Evolutionary conservation across 1,284 basidiomycete genomes (phyloP).

Genomic region (Apiotrichum montevideense): DNA sequence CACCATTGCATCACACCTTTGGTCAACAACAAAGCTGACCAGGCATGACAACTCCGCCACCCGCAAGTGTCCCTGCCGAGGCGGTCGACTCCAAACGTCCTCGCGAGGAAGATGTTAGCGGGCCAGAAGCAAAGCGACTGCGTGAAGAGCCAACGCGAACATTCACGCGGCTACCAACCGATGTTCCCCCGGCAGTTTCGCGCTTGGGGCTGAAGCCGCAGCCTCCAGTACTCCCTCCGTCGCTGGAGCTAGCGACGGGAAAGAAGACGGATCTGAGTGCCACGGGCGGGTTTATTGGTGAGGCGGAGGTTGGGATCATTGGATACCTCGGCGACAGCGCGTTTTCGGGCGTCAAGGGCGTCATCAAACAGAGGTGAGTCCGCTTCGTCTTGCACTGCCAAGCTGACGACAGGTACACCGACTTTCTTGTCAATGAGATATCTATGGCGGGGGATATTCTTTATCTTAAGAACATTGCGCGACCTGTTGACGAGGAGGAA

Average conservation of each 20-base stretch:
- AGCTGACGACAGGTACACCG: conserved; percentile 67
- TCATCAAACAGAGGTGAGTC: conserved; percentile 85
- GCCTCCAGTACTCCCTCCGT: conserved; percentile 32
- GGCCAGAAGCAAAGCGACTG: not conserved
- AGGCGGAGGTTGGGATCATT: conserved; percentile 83
- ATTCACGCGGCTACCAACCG: conserved; percentile 1
- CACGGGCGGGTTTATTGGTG: conserved; percentile 52
- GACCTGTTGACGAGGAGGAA: conserved; percentile 52
- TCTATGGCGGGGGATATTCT: conserved; percentile 69
- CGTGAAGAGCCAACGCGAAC: not conserved
- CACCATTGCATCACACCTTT: no score
- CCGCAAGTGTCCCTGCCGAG: no score
- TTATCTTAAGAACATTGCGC: conserved; percentile 64
- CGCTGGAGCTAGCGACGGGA: conserved; percentile 33
- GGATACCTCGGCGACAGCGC: conserved; percentile 70
- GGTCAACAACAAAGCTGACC: no score
- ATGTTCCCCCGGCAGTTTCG: conserved; percentile 27
- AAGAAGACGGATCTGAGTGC: conserved; percentile 24
- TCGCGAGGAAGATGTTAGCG: not conserved
- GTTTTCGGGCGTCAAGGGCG: conserved; percentile 67
- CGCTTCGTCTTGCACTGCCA: not conserved
- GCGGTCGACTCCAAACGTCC: not conserved
- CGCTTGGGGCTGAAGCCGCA: conserved; percentile 33
- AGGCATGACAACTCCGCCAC: no score
- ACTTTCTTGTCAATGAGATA: conserved; percentile 88